Percentiles rank a stretch among this genome's conserved stretches.
Conservation (phyloP, 306 rosid species). For the Lathyrus sativus region DNA sequence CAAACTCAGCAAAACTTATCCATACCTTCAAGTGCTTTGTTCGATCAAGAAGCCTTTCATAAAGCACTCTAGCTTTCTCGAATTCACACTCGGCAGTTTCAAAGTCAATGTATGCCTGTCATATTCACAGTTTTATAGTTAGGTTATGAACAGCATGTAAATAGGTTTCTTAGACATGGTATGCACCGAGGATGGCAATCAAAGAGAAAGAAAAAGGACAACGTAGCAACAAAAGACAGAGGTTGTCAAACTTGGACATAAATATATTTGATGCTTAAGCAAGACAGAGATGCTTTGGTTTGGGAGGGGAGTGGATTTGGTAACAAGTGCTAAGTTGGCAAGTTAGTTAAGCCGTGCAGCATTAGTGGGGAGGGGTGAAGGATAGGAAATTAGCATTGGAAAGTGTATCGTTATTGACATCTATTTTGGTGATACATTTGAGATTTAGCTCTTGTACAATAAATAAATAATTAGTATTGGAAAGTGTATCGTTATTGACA, state of each 20-base stretch:
- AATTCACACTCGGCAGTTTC: conserved; percentile 83
- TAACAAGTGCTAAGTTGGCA: background rate
- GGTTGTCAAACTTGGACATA: background rate
- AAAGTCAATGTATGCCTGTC: conserved; percentile 82
- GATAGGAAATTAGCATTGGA: background rate
- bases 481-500: background rate
- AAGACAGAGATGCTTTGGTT: background rate
- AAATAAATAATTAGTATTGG: conserved; percentile 25
- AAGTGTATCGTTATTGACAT: background rate
- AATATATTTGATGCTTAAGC: background rate
- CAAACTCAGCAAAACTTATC: conserved; percentile 83
- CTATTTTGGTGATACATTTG: background rate
- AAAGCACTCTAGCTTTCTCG: conserved; percentile 80
- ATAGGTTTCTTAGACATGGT: background rate
- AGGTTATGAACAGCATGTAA: conserved; percentile 7
- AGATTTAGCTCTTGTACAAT: conserved; percentile 3
- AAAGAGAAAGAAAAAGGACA: conserved; percentile 14
- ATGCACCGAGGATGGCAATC: conserved; percentile 11
- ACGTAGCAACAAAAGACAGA: background rate
- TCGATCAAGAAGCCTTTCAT: conserved; percentile 84
- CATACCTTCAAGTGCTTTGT: conserved; percentile 95
- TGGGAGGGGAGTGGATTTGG: background rate
- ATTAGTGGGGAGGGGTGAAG: conserved; percentile 5
- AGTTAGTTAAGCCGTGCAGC: background rate
- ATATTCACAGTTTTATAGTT: conserved; percentile 35